phyloP scores from a whole-genome alignment of 345 rosid genomes.

The Sonneratia caseolaris region DNA sequence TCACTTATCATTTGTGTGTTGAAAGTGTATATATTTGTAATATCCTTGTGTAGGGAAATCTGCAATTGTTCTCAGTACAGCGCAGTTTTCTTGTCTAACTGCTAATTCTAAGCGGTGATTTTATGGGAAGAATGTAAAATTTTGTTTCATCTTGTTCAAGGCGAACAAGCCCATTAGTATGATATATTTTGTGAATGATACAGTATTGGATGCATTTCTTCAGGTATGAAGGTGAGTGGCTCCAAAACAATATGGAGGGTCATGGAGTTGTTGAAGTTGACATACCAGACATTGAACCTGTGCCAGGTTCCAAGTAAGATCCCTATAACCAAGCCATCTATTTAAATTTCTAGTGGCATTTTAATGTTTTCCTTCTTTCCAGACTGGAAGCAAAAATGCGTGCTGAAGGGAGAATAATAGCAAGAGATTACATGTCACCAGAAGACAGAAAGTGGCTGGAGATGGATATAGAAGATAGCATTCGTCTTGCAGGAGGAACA shows the following conservation, averaged over 20 bases:
- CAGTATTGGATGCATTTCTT: background rate
- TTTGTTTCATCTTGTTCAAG: background rate
- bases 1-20: background rate
- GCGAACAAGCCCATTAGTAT: background rate
- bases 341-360: slow-evolving; percentile 2
- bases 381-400: slow-evolving; percentile 96
- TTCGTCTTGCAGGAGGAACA: slow-evolving; percentile 34
- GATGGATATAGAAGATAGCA: slow-evolving; percentile 84
- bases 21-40: background rate
- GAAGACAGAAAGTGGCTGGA: slow-evolving; percentile 91
- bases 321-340: background rate
- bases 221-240: slow-evolving; percentile 99
- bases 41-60: background rate
- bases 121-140: background rate
- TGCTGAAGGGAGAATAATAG: slow-evolving; percentile 70
- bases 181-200: background rate
- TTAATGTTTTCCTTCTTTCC: slow-evolving; percentile 8
- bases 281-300: slow-evolving; percentile 80
- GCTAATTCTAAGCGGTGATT: background rate
- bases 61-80: background rate
- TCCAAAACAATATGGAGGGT: slow-evolving; percentile 73
- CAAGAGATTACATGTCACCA: slow-evolving; percentile 68
- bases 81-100: background rate
- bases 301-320: slow-evolving; percentile 86
- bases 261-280: slow-evolving; percentile 90